phyloP scores from a whole-genome alignment of 345 rosid genomes.

The Brassica carinata region DNA sequence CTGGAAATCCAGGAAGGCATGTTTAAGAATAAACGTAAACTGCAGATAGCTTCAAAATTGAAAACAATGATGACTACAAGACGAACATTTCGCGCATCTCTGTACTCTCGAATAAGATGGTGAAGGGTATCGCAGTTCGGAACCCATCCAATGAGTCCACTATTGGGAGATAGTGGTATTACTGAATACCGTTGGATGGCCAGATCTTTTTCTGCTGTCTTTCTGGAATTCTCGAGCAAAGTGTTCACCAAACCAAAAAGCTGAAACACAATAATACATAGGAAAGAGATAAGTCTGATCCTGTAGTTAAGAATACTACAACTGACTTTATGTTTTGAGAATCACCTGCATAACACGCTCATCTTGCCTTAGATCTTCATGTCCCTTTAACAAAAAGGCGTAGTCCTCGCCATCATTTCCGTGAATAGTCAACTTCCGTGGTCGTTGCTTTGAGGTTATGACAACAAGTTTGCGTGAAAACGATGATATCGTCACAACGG shows the following conservation, averaged over 20 bases:
- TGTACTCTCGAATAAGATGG: conserved; percentile 87
- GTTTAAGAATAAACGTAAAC: conserved; percentile 12
- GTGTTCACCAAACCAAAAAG: conserved; percentile 97
- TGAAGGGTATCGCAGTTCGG: conserved; percentile 96
- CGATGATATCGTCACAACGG: conserved; percentile 87
- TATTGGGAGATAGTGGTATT: conserved; percentile 92
- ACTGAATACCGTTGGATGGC: conserved; percentile 86
- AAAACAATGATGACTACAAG: conserved; percentile 29
- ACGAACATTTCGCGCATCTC: conserved; percentile 90
- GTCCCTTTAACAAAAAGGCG: conserved; percentile 94
- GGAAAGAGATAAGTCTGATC: conserved; percentile 19
- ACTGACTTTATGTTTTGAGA: conserved; percentile 4
- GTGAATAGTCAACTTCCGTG: conserved; percentile 91
- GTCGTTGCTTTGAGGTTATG: conserved; percentile 93
- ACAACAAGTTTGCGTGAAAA: conserved; percentile 92
- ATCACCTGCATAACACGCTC: conserved; percentile 99
- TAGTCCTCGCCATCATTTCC: conserved; percentile 94
- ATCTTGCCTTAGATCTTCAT: conserved; percentile 98
- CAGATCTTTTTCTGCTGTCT: conserved; percentile 87
- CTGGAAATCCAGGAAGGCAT: conserved; percentile 51
- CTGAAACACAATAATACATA: conserved; percentile 46
- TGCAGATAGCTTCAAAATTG: conserved; percentile 2
- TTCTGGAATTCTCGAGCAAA: conserved; percentile 81
- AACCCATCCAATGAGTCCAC: conserved; percentile 97
- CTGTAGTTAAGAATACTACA: conserved; percentile 13